A percentile compares a stretch with the other conserved stretches of the same genome.
Evolutionary conservation across 2,329 filamentous ascomycete genomes (phyloP).

Genomic region (Alternaria angustiovoidea): DNA sequence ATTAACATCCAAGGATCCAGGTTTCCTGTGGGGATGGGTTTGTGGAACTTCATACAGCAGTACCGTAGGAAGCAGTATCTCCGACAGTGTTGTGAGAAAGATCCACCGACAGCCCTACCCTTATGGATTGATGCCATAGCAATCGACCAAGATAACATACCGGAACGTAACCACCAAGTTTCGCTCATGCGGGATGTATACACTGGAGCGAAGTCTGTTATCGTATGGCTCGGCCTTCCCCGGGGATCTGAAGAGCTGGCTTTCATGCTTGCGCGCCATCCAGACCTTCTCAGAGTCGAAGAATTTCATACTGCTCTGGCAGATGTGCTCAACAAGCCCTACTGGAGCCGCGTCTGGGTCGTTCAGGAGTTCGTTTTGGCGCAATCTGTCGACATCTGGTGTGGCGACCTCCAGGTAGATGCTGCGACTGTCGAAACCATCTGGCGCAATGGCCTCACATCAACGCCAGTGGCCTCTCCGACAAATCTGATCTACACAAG

Average conservation of each 20-base stretch:
- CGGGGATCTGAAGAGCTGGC: constrained; percentile 17
- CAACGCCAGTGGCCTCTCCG: constrained; percentile 2
- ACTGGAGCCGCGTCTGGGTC: constrained; percentile 24
- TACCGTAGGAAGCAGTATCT: constrained; percentile 18
- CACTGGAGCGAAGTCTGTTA: constrained; percentile 18
- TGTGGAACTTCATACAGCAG: constrained; percentile 25
- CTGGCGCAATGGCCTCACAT: constrained; percentile 12
- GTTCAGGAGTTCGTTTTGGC: constrained; percentile 26
- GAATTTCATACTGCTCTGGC: constrained; percentile 15
- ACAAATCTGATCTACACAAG: constrained; percentile 7
- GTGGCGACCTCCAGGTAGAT: constrained; percentile 15
- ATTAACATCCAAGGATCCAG: constrained; percentile 15
- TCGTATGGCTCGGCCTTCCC: constrained; percentile 22
- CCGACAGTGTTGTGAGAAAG: constrained; percentile 7
- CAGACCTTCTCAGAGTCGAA: constrained; percentile 11
- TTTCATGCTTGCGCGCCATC: constrained; percentile 17
- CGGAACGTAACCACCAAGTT: constrained; percentile 22
- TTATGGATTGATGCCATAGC: constrained; percentile 27
- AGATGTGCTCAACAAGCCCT: constrained; percentile 17
- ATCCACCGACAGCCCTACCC: not conserved
- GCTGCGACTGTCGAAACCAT: constrained; percentile 17
- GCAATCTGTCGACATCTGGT: constrained; percentile 21
- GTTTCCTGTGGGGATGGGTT: constrained; percentile 16
- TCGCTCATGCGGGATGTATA: constrained; percentile 23
- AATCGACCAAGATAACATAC: constrained; percentile 21